These are phyloP conservation scores for Stagonosporopsis tanaceti DNA, from an alignment of 2,329 filamentous ascomycete genomes.

Conservation along the genomic window DNA sequence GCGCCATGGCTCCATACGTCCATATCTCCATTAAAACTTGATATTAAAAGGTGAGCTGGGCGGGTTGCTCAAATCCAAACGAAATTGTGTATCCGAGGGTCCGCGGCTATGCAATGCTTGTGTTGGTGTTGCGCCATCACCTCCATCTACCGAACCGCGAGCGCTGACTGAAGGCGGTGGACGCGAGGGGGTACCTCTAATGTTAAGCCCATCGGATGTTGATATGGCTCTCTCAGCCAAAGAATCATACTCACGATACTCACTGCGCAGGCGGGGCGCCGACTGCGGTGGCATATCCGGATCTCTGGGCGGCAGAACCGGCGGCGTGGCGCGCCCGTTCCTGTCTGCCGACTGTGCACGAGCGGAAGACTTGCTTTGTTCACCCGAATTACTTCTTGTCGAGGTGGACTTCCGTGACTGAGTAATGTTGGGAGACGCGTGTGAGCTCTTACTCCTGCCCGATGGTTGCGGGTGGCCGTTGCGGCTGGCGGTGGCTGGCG, in stretches of 20 bases:
- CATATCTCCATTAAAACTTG: conserved; percentile 41
- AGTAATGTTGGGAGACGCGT: conserved; percentile 34
- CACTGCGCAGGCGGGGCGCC: conserved; percentile 28
- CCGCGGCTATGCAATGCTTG: conserved; percentile 45
- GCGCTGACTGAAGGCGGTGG: conserved; percentile 36
- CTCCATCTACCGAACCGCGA: conserved; percentile 37
- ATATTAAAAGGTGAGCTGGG: conserved; percentile 50
- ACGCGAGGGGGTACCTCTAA: conserved; percentile 35
- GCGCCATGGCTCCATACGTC: conserved; percentile 20
- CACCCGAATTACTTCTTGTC: conserved; percentile 41
- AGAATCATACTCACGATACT: conserved; percentile 34
- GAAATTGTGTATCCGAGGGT: conserved; percentile 44
- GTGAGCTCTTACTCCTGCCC: conserved; percentile 38
- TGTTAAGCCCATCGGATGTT: conserved; percentile 37
- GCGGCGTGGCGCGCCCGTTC: conserved; percentile 44
- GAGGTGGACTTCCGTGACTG: conserved; percentile 38
- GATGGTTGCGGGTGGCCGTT: conserved; percentile 38
- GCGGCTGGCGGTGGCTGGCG: conserved; percentile 31
- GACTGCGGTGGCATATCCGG: conserved; percentile 20
- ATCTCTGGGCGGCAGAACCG: conserved; percentile 30
- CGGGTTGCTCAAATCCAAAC: conserved; percentile 46
- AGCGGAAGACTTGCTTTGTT: conserved; percentile 37
- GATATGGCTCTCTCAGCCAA: conserved; percentile 42
- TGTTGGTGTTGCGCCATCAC: conserved; percentile 44
- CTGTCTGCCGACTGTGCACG: conserved; percentile 44